A percentile compares a stretch with the other conserved stretches of the same genome.
Evolutionary conservation across 2,329 filamentous ascomycete genomes (phyloP).

Genomic region (Arthrobotrys conoides): DNA sequence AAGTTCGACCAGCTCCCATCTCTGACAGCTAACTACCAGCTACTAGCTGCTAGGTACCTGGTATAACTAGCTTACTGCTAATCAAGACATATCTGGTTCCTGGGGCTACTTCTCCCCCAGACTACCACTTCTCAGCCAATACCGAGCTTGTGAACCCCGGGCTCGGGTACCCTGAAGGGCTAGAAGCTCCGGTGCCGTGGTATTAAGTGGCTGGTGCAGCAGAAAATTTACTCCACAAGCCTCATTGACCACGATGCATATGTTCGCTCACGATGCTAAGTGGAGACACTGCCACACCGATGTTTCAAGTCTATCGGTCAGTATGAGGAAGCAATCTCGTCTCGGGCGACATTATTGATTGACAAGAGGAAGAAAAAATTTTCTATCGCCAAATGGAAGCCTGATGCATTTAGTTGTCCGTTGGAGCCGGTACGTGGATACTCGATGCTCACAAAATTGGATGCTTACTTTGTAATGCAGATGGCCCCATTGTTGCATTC

Average conservation of each 20-base stretch:
- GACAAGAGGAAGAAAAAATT: conserved; percentile 8
- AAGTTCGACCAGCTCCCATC: conserved; percentile 22
- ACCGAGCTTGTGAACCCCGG: conserved; percentile 11
- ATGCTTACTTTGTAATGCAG: conserved; percentile 39
- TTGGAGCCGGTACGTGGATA: conserved; percentile 11
- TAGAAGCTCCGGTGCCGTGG: background rate
- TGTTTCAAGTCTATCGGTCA: conserved; percentile 17
- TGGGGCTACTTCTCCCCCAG: background rate
- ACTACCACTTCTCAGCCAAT: background rate
- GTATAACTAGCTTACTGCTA: background rate
- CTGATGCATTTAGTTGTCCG: conserved; percentile 6
- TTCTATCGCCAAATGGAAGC: conserved; percentile 3
- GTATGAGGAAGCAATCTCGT: conserved; percentile 19
- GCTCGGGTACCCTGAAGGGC: conserved; percentile 22
- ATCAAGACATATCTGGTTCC: conserved; percentile 16
- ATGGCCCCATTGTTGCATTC: conserved; percentile 37
- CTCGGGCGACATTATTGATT: conserved; percentile 27
- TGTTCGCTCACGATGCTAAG: too few relatives aligned
- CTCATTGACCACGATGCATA: conserved; percentile 13
- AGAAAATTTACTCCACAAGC: conserved; percentile 25
- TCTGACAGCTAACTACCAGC: conserved; percentile 8
- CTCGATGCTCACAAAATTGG: conserved; percentile 24
- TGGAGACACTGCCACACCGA: conserved; percentile 41
- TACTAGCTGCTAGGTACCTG: too few relatives aligned
- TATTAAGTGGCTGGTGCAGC: conserved; percentile 28